Evolutionary conservation across 176 grass and related monocot genomes (phyloP).

Genomic region (Oryza meyeriana): DNA sequence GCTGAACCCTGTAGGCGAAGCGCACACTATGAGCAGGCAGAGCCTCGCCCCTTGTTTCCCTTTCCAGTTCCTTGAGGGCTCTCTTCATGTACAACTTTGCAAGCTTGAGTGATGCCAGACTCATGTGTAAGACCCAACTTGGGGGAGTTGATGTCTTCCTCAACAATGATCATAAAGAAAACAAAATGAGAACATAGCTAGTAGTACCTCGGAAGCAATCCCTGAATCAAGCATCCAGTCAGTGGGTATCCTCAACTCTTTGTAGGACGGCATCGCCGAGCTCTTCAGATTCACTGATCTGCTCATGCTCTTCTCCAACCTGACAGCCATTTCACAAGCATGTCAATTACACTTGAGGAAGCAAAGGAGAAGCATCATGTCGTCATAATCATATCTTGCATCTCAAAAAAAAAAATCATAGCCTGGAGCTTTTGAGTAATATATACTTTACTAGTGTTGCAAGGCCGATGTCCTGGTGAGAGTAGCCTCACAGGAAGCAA

Average conservation of each 20-base stretch:
- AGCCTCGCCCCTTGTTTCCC: conserved; percentile 48
- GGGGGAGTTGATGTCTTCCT: background rate
- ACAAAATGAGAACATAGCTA: background rate
- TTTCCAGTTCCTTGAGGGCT: conserved; percentile 66
- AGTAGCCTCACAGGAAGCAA: conserved; percentile 36
- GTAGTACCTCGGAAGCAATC: conserved; percentile 62
- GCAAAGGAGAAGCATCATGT: background rate
- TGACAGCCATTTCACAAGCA: conserved; percentile 16
- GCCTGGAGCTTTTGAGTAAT: background rate
- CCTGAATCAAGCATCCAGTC: conserved; percentile 97
- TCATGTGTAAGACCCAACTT: conserved; percentile 49
- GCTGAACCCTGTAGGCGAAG: conserved; percentile 81
- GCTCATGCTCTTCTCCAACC: conserved; percentile 76
- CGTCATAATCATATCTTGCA: no score
- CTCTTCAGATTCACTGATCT: conserved; percentile 67
- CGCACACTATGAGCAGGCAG: conserved; percentile 75
- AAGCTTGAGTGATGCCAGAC: conserved; percentile 68
- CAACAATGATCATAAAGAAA: conserved; percentile 1
- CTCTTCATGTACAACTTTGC: conserved; percentile 80
- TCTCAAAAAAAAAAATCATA: no score
- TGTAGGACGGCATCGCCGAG: conserved; percentile 52
- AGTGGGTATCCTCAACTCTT: conserved; percentile 73
- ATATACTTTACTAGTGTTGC: conserved; percentile 53
- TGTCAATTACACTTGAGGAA: background rate
- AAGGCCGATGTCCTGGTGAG: conserved; percentile 47